A percentile compares a stretch with the other conserved stretches of the same genome.
phyloP scores from a whole-genome alignment of 768 basidiomycete species.

The Trametes sanguinea region DNA sequence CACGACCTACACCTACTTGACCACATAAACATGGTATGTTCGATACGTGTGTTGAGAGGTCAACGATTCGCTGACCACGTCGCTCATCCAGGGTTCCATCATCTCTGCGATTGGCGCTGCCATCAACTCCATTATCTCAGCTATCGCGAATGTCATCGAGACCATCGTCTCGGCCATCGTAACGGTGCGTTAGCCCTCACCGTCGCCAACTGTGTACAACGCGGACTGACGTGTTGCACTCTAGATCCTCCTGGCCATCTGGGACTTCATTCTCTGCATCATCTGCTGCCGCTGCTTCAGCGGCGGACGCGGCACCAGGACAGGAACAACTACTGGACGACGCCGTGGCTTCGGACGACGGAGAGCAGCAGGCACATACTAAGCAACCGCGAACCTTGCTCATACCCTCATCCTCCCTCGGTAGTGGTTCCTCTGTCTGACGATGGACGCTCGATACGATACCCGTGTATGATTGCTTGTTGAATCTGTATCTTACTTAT shows the following conservation, averaged over 20 bases:
- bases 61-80: too few relatives aligned
- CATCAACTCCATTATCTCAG: constrained; percentile 55
- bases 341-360: constrained; percentile 5
- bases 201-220: neutral
- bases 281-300: constrained; percentile 38
- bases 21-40: too few relatives aligned
- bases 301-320: constrained; percentile 1
- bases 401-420: too few relatives aligned
- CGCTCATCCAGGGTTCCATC: constrained; percentile 49
- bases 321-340: neutral
- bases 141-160: constrained; percentile 56
- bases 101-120: constrained; percentile 60
- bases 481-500: too few relatives aligned
- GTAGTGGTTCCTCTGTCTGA: too few relatives aligned
- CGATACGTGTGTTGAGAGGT: too few relatives aligned
- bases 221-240: too few relatives aligned
- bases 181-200: constrained; percentile 39
- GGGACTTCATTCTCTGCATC: constrained; percentile 52
- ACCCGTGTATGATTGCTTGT: too few relatives aligned
- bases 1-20: too few relatives aligned
- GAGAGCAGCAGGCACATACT: too few relatives aligned
- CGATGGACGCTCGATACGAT: too few relatives aligned
- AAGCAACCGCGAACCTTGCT: too few relatives aligned
- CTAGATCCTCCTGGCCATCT: constrained; percentile 61
- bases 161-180: constrained; percentile 56